Conservation (phyloP, 495 filamentous ascomycete genomes). For the Penicillium psychrofluorescens region DNA sequence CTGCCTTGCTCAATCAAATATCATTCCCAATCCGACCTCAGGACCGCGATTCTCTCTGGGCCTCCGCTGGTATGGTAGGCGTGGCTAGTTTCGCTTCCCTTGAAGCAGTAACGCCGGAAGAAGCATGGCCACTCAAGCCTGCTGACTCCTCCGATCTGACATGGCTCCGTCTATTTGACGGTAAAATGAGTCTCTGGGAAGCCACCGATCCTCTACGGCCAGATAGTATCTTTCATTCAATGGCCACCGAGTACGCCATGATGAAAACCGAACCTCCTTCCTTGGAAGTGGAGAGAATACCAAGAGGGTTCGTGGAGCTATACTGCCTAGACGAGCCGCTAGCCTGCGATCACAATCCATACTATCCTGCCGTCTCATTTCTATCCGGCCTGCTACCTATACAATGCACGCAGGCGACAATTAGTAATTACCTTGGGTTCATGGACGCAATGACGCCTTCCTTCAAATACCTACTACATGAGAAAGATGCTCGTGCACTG, state of each 20-base stretch:
- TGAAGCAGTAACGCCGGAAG: constrained; percentile 14
- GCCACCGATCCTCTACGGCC: constrained; percentile 25
- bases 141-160: constrained; percentile 17
- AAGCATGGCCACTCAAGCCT: constrained; percentile 33
- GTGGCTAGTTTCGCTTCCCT: constrained; percentile 22
- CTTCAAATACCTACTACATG: constrained; percentile 13
- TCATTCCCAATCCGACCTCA: constrained; percentile 15
- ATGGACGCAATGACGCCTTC: constrained; percentile 8
- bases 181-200: constrained; percentile 28
- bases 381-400: neutral
- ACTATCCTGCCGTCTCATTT: no score
- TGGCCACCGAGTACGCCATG: constrained; percentile 8
- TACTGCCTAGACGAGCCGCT: neutral
- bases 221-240: constrained; percentile 28
- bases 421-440: constrained; percentile 12
- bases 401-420: constrained; percentile 1
- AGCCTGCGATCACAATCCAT: no score
- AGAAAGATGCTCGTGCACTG: constrained; percentile 30
- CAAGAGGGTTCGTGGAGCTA: constrained; percentile 4
- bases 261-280: constrained; percentile 3
- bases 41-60: constrained; percentile 36
- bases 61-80: constrained; percentile 30
- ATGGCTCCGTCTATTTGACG: constrained; percentile 25
- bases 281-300: constrained; percentile 2
- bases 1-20: constrained; percentile 23